Base-by-base conservation (phyloP, 371 early-diverging fungal genomes). In the Dinochytrium kinnereticum region DNA sequence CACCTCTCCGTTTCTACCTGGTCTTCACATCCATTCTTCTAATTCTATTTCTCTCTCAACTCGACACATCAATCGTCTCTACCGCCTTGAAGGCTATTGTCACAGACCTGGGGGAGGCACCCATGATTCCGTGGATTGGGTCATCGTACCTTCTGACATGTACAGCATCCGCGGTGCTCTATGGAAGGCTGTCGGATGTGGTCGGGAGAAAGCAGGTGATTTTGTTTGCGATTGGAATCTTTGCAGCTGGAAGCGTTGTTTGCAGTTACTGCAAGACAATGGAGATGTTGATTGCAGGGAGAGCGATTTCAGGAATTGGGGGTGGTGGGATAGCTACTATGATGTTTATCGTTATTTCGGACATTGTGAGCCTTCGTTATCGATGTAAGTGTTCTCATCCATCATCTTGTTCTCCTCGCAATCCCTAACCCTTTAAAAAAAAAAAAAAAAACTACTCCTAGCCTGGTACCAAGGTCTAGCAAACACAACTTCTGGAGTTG, bases 281-380 rank as follows among this genome's bases (percentile, higher is more conserved):
- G 89, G 70, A 81, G 31, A 82, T 87, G 84, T 82, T 92, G 51
- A 91, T 92, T 78, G 77, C 89, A 39, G 90, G 89, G 15, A 83
- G 93, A 44, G 91, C 86, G 3, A 76, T 90, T 28, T 85, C 89
- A n/a, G 93, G 93, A 31, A 72, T 90, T 13, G 91, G 91, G 28
- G 88, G 90, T 64, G 92, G 90, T 21, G 88, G 91, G 26, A 78
- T 93, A 30, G 84, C 90, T 72, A 83, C 90, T 15, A 80, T 90
- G 80, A 80, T 84, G 67, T 75, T 87, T 73, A 85, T 87, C 64
- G 77, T 85, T 10, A 79, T 88, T 37, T 44, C 72, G 55, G 69
- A 82, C 80, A 67, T 81, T 69, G 51, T 84, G 39, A 79, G 81
- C 3, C 76, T 84, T n/a, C 70, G 80, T 39, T 82, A 84, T 51